Evolutionary conservation across 768 basidiomycete species (phyloP).

Genomic region (Paxillus rubicundulus): DNA sequence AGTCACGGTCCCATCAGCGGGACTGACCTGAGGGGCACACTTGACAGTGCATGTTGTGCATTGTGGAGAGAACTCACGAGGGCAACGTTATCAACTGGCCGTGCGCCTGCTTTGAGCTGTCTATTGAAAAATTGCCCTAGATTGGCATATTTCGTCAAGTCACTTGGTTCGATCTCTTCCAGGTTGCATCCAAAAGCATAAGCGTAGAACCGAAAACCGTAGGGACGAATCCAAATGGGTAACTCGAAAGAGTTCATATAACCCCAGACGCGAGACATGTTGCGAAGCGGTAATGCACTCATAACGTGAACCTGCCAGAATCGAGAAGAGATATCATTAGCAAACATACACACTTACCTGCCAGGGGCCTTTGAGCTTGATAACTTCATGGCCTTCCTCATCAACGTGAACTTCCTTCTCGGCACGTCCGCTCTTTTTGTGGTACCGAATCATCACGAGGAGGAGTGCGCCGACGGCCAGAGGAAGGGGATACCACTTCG

Average conservation of each 20-base stretch:
- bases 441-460: slow-evolving; percentile 74
- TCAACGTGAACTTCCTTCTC: slow-evolving; percentile 71
- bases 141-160: slow-evolving; percentile 76
- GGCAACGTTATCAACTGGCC: slow-evolving; percentile 74
- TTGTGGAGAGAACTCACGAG: slow-evolving; percentile 48
- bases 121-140: slow-evolving; percentile 98
- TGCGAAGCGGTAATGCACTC: slow-evolving; percentile 90
- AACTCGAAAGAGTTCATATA: slow-evolving; percentile 91
- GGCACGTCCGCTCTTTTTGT: slow-evolving; percentile 51
- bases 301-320: slow-evolving; percentile 82
- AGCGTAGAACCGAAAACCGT: slow-evolving; percentile 83
- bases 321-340: not conserved
- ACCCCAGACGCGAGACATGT: slow-evolving; percentile 96
- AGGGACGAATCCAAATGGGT: slow-evolving; percentile 91
- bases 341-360: slow-evolving; percentile 52
- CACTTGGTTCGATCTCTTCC: slow-evolving; percentile 78
- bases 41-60: not conserved
- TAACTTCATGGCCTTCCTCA: slow-evolving; percentile 78
- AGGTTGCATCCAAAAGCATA: slow-evolving; percentile 92
- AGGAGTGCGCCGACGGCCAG: slow-evolving; percentile 88
- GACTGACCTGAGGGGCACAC: slow-evolving; percentile 64
- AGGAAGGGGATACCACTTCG: slow-evolving; percentile 94
- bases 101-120: slow-evolving; percentile 72
- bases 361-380: slow-evolving; percentile 88
- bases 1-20: slow-evolving; percentile 89